Conservation (phyloP, 176 grass and related monocot species). For the Rhynchospora pubera region DNA sequence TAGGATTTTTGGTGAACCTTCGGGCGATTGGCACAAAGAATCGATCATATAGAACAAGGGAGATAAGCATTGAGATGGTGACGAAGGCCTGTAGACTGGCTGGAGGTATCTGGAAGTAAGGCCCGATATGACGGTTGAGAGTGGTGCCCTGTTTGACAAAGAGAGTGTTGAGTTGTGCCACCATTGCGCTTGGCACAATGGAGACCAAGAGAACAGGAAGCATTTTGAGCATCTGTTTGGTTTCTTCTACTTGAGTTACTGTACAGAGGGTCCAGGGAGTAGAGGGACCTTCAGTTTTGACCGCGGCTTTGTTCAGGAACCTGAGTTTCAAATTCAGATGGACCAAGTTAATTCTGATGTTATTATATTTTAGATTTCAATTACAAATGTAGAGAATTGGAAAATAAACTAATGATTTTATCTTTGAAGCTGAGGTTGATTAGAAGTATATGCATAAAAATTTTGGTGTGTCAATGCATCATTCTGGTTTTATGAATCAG, state of each 20-base stretch:
- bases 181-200: slow-evolving; percentile 60
- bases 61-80: slow-evolving; percentile 68
- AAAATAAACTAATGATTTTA: too few relatives aligned
- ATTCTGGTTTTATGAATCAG: too few relatives aligned
- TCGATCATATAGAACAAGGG: slow-evolving; percentile 71
- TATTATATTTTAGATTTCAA: too few relatives aligned
- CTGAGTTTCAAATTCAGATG: slow-evolving; percentile 24
- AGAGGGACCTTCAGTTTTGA: neutral
- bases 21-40: slow-evolving; percentile 55
- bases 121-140: slow-evolving; percentile 54
- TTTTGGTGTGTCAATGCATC: too few relatives aligned
- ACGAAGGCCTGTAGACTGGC: slow-evolving; percentile 71
- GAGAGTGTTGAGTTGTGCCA: slow-evolving; percentile 76
- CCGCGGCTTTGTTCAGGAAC: slow-evolving; percentile 28
- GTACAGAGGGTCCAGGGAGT: slow-evolving; percentile 67
- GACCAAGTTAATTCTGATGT: neutral
- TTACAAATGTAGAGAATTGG: too few relatives aligned
- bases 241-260: slow-evolving; percentile 90
- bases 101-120: slow-evolving; percentile 58
- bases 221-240: slow-evolving; percentile 84
- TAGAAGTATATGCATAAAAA: too few relatives aligned
- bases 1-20: slow-evolving; percentile 49
- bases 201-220: slow-evolving; percentile 56
- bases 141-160: slow-evolving; percentile 94
- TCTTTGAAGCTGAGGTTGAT: too few relatives aligned